phyloP scores from a whole-genome alignment of 2,329 filamentous ascomycete species.

The Aspergillus felis region DNA sequence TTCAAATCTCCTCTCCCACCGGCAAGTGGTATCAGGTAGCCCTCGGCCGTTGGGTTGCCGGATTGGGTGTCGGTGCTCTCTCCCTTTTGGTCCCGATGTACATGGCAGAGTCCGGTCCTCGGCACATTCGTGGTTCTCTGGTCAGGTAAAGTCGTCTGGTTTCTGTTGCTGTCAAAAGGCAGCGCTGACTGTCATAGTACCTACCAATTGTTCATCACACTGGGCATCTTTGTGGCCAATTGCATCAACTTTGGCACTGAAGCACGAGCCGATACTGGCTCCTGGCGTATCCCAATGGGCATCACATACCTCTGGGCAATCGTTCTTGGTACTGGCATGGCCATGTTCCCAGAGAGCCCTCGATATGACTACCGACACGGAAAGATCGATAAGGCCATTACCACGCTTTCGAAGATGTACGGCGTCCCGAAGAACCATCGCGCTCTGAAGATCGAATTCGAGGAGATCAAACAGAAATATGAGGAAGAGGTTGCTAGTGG shows the following conservation, averaged over 20 bases:
- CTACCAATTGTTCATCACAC: conserved; percentile 47
- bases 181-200: conserved; percentile 24
- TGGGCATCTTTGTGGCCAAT: conserved; percentile 46
- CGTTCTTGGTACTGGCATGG: conserved; percentile 52
- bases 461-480: conserved; percentile 54
- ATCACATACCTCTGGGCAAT: conserved; percentile 55
- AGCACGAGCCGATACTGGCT: conserved; percentile 31
- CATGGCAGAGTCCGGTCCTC: conserved; percentile 42
- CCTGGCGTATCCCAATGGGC: conserved; percentile 51
- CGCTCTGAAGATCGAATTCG: conserved; percentile 50
- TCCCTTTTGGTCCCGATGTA: conserved; percentile 45
- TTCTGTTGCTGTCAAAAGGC: neutral
- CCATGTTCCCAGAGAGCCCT: conserved; percentile 55
- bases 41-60: conserved; percentile 42
- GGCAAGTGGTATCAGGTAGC: conserved; percentile 40
- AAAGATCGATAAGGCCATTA: conserved; percentile 48
- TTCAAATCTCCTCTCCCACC: conserved; percentile 39
- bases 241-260: conserved; percentile 47
- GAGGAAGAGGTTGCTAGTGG: conserved; percentile 45
- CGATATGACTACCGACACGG: conserved; percentile 57
- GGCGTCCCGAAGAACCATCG: conserved; percentile 51
- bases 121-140: conserved; percentile 43
- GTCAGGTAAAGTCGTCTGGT: conserved; percentile 26
- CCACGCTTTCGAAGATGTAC: conserved; percentile 52
- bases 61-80: conserved; percentile 42